Evolutionary conservation across 179 eudicot species (phyloP).

Genomic region (Heliamphora pulchella): DNA sequence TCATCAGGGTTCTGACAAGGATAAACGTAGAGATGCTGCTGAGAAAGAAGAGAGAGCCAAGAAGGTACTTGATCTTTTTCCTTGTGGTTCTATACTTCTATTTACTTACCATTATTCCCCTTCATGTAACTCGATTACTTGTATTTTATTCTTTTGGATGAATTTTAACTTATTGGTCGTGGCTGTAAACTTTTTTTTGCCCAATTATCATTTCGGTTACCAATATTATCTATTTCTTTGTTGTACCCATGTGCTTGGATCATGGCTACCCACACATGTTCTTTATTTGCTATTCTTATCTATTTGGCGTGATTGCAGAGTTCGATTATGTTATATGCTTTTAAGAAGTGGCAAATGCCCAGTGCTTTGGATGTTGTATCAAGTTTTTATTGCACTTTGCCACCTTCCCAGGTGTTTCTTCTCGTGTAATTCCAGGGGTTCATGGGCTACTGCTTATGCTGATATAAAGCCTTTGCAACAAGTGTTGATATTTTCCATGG

Average conservation of each 20-base stretch:
- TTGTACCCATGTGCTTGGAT: background rate
- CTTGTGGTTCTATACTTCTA: background rate
- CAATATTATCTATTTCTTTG: background rate
- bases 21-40: constrained; percentile 62
- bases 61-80: constrained; percentile 44
- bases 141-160: background rate
- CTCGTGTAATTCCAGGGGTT: too few species aligned
- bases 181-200: background rate
- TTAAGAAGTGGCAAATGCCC: too few species aligned
- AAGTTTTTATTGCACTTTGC: too few species aligned
- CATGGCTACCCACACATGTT: too few species aligned
- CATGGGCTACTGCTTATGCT: too few species aligned
- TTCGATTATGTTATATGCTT: background rate
- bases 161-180: background rate
- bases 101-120: background rate
- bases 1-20: constrained; percentile 74
- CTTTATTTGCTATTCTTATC: background rate
- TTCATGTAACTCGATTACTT: constrained; percentile 11
- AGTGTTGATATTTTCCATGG: too few species aligned
- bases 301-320: background rate
- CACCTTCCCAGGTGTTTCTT: too few species aligned
- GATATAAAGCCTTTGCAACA: too few species aligned
- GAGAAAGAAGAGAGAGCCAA: constrained; percentile 82
- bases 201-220: background rate
- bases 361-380: too few species aligned